A percentile compares a stretch with the other conserved stretches of the same genome.
phyloP scores from a whole-genome alignment of 1,284 basidiomycete species.

The Boletus mariae region DNA sequence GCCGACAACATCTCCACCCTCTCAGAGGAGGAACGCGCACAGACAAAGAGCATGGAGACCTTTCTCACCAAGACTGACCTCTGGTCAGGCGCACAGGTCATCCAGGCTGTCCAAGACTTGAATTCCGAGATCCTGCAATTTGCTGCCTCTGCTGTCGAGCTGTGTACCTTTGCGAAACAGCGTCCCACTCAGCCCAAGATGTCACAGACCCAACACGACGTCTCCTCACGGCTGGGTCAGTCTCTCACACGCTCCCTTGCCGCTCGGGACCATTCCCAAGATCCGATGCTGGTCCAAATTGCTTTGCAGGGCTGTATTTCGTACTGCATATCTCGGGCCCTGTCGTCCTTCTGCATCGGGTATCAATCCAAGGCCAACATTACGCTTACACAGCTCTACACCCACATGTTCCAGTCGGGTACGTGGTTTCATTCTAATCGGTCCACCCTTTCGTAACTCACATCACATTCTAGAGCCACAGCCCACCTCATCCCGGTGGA shows the following conservation, averaged over 20 bases:
- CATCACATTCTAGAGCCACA: constrained; percentile 50
- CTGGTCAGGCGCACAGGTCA: constrained; percentile 72
- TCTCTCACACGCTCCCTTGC: constrained; percentile 56
- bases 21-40: constrained; percentile 45
- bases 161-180: constrained; percentile 43
- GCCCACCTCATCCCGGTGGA: constrained; percentile 71
- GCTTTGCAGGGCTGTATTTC: constrained; percentile 67
- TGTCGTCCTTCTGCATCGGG: constrained; percentile 69
- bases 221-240: constrained; percentile 55
- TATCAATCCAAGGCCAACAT: constrained; percentile 66
- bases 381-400: constrained; percentile 61
- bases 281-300: constrained; percentile 69
- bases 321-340: constrained; percentile 59
- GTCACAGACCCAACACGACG: constrained; percentile 53
- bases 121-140: constrained; percentile 76
- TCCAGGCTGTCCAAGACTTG: constrained; percentile 74
- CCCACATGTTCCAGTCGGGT: constrained; percentile 62
- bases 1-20: constrained; percentile 32
- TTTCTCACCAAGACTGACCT: constrained; percentile 70
- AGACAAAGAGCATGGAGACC: constrained; percentile 52
- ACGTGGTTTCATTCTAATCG: constrained; percentile 23
- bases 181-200: constrained; percentile 35
- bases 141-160: constrained; percentile 66
- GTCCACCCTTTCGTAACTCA: constrained; percentile 11
- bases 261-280: constrained; percentile 63